phyloP scores from a whole-genome alignment of 768 basidiomycete genomes.

The Gloeophyllum trabeum region DNA sequence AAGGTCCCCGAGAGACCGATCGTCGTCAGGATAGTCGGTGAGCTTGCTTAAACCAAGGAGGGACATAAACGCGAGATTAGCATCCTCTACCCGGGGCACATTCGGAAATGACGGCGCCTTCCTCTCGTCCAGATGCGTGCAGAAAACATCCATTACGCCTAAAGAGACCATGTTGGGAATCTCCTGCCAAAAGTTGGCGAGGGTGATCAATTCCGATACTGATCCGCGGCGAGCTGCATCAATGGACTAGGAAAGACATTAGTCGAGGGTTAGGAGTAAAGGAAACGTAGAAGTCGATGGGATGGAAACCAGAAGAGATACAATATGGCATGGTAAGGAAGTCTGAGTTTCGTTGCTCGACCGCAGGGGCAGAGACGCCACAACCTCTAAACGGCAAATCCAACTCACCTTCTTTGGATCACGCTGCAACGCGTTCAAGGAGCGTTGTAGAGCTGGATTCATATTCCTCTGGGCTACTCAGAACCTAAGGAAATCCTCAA shows the following conservation, averaged over 20 bases:
- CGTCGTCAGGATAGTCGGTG: constrained; percentile 12
- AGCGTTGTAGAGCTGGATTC: too few relatives aligned
- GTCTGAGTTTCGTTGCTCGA: too few relatives aligned
- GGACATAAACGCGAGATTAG: constrained; percentile 20
- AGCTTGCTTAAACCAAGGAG: constrained; percentile 22
- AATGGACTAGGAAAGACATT: constrained; percentile 6
- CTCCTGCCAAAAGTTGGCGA: constrained; percentile 17
- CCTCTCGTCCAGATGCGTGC: constrained; percentile 16
- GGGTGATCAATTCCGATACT: constrained; percentile 6
- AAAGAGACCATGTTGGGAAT: constrained; percentile 7
- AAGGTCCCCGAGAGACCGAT: constrained; percentile 10
- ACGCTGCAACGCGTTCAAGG: too few relatives aligned
- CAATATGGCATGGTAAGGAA: too few relatives aligned
- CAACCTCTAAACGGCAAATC: too few relatives aligned
- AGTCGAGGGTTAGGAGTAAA: too few relatives aligned
- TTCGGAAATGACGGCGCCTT: constrained; percentile 11
- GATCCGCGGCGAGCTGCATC: constrained; percentile 10
- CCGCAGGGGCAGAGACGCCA: too few relatives aligned
- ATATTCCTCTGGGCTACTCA: too few relatives aligned
- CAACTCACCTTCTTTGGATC: too few relatives aligned
- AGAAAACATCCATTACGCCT: constrained; percentile 18
- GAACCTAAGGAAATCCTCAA: too few relatives aligned
- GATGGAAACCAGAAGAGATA: background rate
- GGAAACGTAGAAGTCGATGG: background rate
- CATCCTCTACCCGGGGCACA: constrained; percentile 6